These are phyloP conservation scores for Trifolium dubium DNA, from an alignment of 306 rosid species.

Conservation along the genomic window DNA sequence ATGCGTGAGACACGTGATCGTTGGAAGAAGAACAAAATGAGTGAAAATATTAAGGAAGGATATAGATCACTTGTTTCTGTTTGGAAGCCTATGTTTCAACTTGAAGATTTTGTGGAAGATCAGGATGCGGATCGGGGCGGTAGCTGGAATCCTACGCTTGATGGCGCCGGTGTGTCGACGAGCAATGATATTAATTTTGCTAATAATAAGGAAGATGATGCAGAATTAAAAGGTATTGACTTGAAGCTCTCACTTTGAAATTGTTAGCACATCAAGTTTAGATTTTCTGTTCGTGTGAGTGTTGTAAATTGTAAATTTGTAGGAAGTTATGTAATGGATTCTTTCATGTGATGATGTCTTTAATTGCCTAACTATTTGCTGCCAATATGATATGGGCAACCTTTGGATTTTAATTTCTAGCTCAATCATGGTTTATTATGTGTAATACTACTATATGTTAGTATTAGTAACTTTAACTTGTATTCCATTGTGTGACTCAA, in stretches of 20 bases:
- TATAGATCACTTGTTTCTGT: slow-evolving; percentile 18
- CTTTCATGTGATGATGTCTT: background rate
- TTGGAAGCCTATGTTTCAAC: slow-evolving; percentile 63
- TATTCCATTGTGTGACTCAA: too few species aligned
- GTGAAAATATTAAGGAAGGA: background rate
- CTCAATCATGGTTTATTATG: too few species aligned
- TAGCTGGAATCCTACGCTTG: background rate
- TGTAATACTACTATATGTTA: too few species aligned
- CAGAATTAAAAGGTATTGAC: slow-evolving; percentile 43
- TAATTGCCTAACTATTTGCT: too few species aligned
- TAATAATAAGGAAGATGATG: slow-evolving; percentile 9
- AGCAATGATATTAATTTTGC: background rate
- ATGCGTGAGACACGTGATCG: slow-evolving; percentile 59
- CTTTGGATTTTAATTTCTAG: too few species aligned
- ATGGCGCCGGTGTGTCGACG: slow-evolving; percentile 10
- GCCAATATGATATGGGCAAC: too few species aligned
- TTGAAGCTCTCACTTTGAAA: slow-evolving; percentile 54
- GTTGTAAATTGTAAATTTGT: background rate
- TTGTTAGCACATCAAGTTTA: background rate
- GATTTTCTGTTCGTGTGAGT: background rate
- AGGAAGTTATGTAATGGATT: background rate
- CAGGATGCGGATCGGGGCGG: background rate
- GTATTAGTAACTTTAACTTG: too few species aligned
- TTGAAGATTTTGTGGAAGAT: slow-evolving; percentile 58
- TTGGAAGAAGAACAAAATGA: slow-evolving; percentile 41